Base-by-base conservation (phyloP, 1,284 basidiomycete genomes). In the Caloboletus firmus region DNA sequence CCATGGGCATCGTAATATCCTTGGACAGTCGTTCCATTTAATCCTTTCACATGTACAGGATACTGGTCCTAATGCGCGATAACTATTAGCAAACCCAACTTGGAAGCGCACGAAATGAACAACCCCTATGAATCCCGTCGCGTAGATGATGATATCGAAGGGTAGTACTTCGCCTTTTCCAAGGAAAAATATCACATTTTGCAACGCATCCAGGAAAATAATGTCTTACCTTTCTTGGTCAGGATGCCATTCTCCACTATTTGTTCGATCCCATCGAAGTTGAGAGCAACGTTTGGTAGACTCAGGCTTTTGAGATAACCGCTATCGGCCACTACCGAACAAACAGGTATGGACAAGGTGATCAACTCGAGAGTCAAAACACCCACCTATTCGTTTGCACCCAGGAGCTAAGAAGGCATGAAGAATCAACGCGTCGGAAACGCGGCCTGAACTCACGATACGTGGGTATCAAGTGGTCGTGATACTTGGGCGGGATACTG, bases 241-340 rank as follows among this genome's bases (percentile, higher is more conserved):
- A 64, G 28, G 31, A 80, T 64, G 0, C 77, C 77, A 17, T 66
- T 61, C 48, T 73, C 66, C 10, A 67, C 67, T 49, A 80, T 60
- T 48, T 63, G 60, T 18, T 60, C 58, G 54, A 82, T 76, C 8
- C 67, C 66, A 48, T 73, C 71, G 58, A 72, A 72, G 44, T 68
- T 67, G n/a, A 78, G 68, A 28, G 70, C 59, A 35, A 80, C 62
- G 52, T 82, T 82, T 4, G 73, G 69, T 22, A 69, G 66, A 55
- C 73, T 65, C 31, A 80, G 66, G 15, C 72, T 64, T 15, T 69
- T 62, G 32, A 78, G 66, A 59, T 76, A 79, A 20, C 74, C 74
- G 10, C 66, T 65, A 54, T 79, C 72, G 40, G 63, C 64, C 46
- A 65, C 65, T 70, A 54, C 3, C 72, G 61, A 35, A 49, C 5